A percentile compares a stretch with the other conserved stretches of the same genome.
Evolutionary conservation across 306 rosid genomes (phyloP).

Genomic region (Pueraria montana): DNA sequence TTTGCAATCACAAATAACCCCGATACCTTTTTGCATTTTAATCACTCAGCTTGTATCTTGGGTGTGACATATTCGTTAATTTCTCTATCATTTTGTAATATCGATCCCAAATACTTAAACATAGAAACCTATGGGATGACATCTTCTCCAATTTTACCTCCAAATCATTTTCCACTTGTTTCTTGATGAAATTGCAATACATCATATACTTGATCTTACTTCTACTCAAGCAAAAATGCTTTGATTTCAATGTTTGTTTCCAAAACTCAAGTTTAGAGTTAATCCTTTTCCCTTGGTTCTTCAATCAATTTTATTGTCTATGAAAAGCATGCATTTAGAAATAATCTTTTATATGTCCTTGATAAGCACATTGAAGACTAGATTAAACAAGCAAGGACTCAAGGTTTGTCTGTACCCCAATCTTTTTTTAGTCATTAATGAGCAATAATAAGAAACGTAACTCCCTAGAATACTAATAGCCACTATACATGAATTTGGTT

Average conservation of each 20-base stretch:
- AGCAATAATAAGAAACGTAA: too few relatives aligned
- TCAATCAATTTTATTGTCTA: neutral
- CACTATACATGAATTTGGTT: too few relatives aligned
- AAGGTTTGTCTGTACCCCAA: neutral
- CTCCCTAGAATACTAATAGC: too few relatives aligned
- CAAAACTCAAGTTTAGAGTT: neutral
- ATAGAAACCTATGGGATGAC: neutral
- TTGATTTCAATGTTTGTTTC: neutral
- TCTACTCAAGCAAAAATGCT: neutral
- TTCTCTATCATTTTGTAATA: neutral
- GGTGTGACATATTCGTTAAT: neutral
- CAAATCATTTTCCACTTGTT: neutral
- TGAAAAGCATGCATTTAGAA: neutral
- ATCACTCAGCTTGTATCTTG: neutral
- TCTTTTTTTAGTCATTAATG: neutral
- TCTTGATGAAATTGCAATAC: too few relatives aligned
- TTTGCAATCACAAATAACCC: neutral
- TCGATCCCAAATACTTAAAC: neutral
- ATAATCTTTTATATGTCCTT: neutral
- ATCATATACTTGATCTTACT: neutral
- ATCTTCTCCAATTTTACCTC: neutral
- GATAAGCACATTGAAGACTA: neutral
- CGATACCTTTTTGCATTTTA: neutral
- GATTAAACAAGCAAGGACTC: neutral
- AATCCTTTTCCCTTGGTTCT: neutral